These are phyloP conservation scores for Calonectria multiphialidica DNA, from an alignment of 2,329 filamentous ascomycete species.

Conservation along the genomic window DNA sequence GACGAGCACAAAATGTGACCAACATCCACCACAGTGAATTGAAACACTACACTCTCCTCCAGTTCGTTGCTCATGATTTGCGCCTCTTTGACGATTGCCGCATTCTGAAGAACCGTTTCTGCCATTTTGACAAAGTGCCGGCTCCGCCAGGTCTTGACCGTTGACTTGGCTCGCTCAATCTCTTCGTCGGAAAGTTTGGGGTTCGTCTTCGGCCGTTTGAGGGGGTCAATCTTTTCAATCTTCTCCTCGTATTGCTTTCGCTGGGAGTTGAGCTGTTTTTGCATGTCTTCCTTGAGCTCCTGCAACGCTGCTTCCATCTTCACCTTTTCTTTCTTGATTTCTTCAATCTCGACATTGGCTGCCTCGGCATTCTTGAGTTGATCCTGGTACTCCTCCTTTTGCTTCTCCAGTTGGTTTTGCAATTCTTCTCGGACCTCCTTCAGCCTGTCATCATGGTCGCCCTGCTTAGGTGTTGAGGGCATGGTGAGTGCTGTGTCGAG, in stretches of 20 bases:
- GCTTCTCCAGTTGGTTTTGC: constrained; percentile 84
- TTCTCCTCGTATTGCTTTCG: constrained; percentile 88
- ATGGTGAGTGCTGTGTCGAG: constrained; percentile 94
- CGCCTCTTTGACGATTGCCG: constrained; percentile 90
- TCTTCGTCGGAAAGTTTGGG: constrained; percentile 79
- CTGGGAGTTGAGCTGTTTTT: constrained; percentile 85
- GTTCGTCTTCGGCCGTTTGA: constrained; percentile 71
- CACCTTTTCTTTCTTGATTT: constrained; percentile 84
- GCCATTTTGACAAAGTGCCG: constrained; percentile 95
- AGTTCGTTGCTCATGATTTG: constrained; percentile 98
- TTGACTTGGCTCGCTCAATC: constrained; percentile 74
- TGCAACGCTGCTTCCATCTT: constrained; percentile 87
- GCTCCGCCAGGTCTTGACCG: constrained; percentile 81
- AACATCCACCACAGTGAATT: constrained; percentile 91
- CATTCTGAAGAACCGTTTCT: constrained; percentile 89
- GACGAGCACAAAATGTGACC: constrained; percentile 92
- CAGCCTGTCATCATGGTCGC: constrained; percentile 81
- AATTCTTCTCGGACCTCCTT: constrained; percentile 84
- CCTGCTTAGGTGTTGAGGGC: constrained; percentile 88
- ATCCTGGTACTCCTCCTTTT: constrained; percentile 85
- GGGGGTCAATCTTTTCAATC: constrained; percentile 79
- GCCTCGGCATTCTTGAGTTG: constrained; percentile 82
- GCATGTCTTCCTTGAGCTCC: constrained; percentile 88
- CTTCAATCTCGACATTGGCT: constrained; percentile 82
- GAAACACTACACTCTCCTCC: constrained; percentile 92